Evolutionary conservation across 352 stramenopile species (phyloP), one percentile per base, ranked within the genome.

Genomic region (Pythium periplocum): DNA sequence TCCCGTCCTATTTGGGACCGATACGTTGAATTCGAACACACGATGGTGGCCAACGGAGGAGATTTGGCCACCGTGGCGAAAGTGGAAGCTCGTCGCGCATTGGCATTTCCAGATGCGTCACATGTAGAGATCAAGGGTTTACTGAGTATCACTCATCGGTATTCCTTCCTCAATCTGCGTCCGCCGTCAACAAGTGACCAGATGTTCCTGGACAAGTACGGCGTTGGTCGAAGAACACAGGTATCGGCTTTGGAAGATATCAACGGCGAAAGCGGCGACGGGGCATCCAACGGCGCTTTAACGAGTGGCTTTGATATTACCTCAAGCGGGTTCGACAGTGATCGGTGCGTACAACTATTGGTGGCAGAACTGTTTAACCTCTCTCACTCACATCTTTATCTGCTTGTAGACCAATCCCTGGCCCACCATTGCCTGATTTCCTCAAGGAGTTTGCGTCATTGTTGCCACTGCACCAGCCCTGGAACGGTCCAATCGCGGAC

Each of bases 21-120:
- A 35, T 95, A 93, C 45, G 81, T 95, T 34, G 67, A 84, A 30
- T 95, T 93, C 48, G 85, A 95, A 64, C 83, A 90, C 63, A 90
- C 75, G 31, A 91, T 93, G 79, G 85, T 88, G 17, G 66, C 81
- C 48, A 93, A 86, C 38, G 85, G 85, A 40, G 85, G 85, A 4
- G 83, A 95, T 59, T 67, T 95, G 43, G 78, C 78, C 34, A 90
- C 83, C 8, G 76, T 95, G 2, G 78, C 84, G 11, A 92, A 93
- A 59, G 66, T 95, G 31, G 85, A 95, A 62, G 78, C 79, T 8
- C 78, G 84, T 1, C 77, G 84, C 40, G 84, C 84, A 0, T 66
- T 90, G 48, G 80, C 84, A 4, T 91, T 93, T 55, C 81, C 82
- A 4, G 77, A 93, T 12, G 73, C 75, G 6, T 69, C 78, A 12